Evolutionary conservation across 768 basidiomycete genomes (phyloP).

Genomic region (Suillus weaverae): DNA sequence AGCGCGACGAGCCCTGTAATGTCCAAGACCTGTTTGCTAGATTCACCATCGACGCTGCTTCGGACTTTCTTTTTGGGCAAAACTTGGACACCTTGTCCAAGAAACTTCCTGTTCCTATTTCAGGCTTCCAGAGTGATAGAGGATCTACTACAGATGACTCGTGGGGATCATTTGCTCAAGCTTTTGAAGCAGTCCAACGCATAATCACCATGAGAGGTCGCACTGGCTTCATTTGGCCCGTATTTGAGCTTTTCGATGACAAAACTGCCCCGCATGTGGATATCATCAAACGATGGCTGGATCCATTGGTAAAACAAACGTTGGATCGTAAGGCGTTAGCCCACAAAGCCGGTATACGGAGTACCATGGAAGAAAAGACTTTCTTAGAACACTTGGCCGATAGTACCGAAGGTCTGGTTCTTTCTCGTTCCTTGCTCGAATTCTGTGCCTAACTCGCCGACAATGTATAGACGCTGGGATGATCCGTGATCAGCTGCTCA

Average conservation of each 20-base stretch:
- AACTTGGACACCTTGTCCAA: conserved; percentile 61
- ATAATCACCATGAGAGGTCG: conserved; percentile 36
- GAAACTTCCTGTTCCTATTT: conserved; percentile 49
- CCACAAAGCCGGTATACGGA: conserved; percentile 39
- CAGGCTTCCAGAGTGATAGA: conserved; percentile 50
- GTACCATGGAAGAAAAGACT: conserved; percentile 50
- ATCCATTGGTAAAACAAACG: conserved; percentile 60
- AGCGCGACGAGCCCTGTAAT: conserved; percentile 48
- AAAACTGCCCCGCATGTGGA: conserved; percentile 35
- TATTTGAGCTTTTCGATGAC: conserved; percentile 43
- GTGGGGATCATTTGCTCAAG: conserved; percentile 56
- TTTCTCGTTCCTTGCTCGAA: neutral
- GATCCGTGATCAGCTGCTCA: conserved; percentile 78
- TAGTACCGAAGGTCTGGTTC: conserved; percentile 55
- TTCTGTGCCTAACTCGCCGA: conserved; percentile 13
- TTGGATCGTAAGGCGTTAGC: conserved; percentile 44
- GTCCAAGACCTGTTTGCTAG: conserved; percentile 68
- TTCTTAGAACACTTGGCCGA: conserved; percentile 69
- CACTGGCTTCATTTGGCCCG: conserved; percentile 43
- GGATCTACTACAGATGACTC: conserved; percentile 59
- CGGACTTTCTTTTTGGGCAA: conserved; percentile 71
- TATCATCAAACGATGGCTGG: conserved; percentile 46
- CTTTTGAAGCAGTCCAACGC: conserved; percentile 42
- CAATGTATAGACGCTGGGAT: conserved; percentile 51
- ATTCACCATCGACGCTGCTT: conserved; percentile 70